phyloP scores from a whole-genome alignment of 805 yeast species.

The Ogataea thermomethanolica region DNA sequence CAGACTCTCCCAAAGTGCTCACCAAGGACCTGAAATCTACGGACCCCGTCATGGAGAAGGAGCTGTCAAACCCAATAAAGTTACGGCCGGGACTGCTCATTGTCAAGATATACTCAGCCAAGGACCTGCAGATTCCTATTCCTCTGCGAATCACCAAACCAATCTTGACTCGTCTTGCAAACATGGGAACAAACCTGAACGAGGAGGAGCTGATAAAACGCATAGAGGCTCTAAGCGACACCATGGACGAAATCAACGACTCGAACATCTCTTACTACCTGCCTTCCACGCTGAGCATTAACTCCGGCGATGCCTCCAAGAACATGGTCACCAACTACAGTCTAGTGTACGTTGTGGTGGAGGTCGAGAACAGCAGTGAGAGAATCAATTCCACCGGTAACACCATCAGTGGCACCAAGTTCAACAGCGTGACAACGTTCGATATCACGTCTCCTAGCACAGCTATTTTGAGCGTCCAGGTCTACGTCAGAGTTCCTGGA shows the following conservation, averaged over 20 bases:
- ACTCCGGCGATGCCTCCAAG: conserved; percentile 48
- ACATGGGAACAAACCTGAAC: conserved; percentile 44
- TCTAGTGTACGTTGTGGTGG: conserved; percentile 80
- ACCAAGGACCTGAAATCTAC: conserved; percentile 30
- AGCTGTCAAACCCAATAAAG: conserved; percentile 9
- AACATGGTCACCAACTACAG: conserved; percentile 44
- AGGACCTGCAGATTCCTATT: conserved; percentile 66
- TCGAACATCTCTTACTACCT: conserved; percentile 33
- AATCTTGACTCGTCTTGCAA: conserved; percentile 61
- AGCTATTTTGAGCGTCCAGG: conserved; percentile 58
- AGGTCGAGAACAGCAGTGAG: conserved; percentile 92
- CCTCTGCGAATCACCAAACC: conserved; percentile 62
- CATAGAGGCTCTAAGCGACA: conserved; percentile 31
- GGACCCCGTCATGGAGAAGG: conserved; percentile 32
- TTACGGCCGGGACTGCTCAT: conserved; percentile 69
- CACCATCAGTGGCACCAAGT: conserved; percentile 69
- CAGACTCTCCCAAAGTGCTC: conserved; percentile 21
- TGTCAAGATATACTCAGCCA: conserved; percentile 70
- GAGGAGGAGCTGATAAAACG: conserved; percentile 31
- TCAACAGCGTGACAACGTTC: conserved; percentile 87
- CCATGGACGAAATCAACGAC: conserved; percentile 27
- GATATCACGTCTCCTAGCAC: conserved; percentile 66
- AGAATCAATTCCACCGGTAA: conserved; percentile 85
- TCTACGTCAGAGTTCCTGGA: conserved; percentile 75
- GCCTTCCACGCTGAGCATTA: conserved; percentile 42